Conservation (phyloP, 345 rosid species). For the Atalantia buxifolia region DNA sequence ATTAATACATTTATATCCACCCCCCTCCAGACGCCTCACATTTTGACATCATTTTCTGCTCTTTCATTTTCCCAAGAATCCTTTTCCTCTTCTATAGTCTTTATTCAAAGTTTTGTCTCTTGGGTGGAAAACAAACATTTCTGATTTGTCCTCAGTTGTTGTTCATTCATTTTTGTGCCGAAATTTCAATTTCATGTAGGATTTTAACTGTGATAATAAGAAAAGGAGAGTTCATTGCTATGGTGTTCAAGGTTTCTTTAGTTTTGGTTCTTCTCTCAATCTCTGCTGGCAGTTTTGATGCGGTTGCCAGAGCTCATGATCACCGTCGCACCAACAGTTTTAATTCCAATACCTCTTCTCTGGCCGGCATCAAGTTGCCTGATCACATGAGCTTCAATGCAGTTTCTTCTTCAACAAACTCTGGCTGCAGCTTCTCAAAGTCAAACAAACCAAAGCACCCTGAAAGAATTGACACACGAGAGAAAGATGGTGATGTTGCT, state of each 20-base stretch:
- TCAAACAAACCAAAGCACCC: slow-evolving; percentile 27
- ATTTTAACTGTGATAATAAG: slow-evolving; percentile 18
- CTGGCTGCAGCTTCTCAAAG: slow-evolving; percentile 55
- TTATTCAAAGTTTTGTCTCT: neutral
- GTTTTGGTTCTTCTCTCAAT: slow-evolving; percentile 35
- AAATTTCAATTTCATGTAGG: slow-evolving; percentile 11
- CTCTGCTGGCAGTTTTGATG: slow-evolving; percentile 32
- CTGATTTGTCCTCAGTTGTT: neutral
- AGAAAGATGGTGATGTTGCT: slow-evolving; percentile 3
- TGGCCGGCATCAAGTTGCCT: slow-evolving; percentile 63
- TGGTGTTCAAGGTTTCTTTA: slow-evolving; percentile 42
- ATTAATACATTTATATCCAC: neutral
- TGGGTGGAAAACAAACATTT: neutral
- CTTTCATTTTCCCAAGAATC: neutral
- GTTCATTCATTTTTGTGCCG: neutral
- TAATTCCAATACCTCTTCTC: slow-evolving; percentile 40
- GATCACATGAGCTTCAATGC: slow-evolving; percentile 67
- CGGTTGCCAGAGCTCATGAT: slow-evolving; percentile 32
- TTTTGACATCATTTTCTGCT: neutral
- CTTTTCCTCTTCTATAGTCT: neutral
- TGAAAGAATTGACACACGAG: slow-evolving; percentile 1
- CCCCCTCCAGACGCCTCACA: neutral
- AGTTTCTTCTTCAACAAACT: slow-evolving; percentile 55
- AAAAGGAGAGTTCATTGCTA: slow-evolving; percentile 28
- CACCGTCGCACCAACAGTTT: slow-evolving; percentile 23